Evolutionary conservation across 352 stramenopile species (phyloP).

Genomic region (Globisporangium solare): DNA sequence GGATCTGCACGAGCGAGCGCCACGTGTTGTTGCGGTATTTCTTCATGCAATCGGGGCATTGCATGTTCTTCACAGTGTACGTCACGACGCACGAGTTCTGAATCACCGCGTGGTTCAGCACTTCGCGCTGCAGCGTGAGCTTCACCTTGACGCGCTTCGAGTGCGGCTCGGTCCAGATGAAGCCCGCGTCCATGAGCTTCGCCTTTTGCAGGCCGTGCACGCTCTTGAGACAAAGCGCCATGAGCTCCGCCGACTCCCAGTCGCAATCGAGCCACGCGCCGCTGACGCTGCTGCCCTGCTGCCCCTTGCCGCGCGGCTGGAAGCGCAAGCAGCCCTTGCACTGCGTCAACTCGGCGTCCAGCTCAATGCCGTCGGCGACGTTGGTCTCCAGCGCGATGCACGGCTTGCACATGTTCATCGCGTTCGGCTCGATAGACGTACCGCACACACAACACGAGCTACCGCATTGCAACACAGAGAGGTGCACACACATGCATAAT

Average conservation of each 20-base stretch:
- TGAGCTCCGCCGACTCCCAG: slow-evolving; percentile 74
- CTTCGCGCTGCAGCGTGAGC: slow-evolving; percentile 63
- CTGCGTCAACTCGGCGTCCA: slow-evolving; percentile 43
- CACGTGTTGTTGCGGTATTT: slow-evolving; percentile 69
- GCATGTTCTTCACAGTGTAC: slow-evolving; percentile 55
- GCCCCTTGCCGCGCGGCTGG: slow-evolving; percentile 44
- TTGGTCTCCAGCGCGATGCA: slow-evolving; percentile 69
- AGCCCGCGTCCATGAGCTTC: slow-evolving; percentile 73
- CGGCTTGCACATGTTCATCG: slow-evolving; percentile 72
- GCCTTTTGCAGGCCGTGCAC: slow-evolving; percentile 52
- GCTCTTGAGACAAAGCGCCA: slow-evolving; percentile 77
- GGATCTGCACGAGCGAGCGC: slow-evolving; percentile 68
- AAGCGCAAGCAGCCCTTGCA: slow-evolving; percentile 69
- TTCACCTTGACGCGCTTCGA: slow-evolving; percentile 75
- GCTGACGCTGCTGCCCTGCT: slow-evolving; percentile 27
- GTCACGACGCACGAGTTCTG: slow-evolving; percentile 66
- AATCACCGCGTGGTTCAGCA: slow-evolving; percentile 63
- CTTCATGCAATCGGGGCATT: slow-evolving; percentile 73
- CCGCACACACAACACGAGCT: slow-evolving; percentile 62
- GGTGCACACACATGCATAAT: not conserved
- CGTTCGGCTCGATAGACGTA: slow-evolving; percentile 65
- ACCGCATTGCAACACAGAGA: not conserved
- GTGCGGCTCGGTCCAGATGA: slow-evolving; percentile 84
- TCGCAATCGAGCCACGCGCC: slow-evolving; percentile 54
- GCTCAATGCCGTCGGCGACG: slow-evolving; percentile 65